Evolutionary conservation across 352 stramenopile genomes (phyloP).

Genomic region (Pythium inflatum): DNA sequence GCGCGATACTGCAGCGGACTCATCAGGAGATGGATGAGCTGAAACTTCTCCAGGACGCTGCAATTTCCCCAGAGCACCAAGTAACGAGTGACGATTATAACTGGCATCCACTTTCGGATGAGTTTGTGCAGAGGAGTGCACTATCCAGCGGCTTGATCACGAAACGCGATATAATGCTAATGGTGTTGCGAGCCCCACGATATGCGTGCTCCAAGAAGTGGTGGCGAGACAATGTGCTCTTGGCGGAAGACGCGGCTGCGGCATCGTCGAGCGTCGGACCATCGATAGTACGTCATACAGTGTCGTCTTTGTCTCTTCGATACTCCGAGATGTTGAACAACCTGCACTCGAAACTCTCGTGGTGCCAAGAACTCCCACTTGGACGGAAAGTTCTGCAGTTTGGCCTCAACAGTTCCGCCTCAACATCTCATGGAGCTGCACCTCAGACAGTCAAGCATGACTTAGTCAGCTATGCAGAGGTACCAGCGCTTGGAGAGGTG

Average conservation of each 20-base stretch:
- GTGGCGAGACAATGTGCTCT: slow-evolving; percentile 61
- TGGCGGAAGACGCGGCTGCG: slow-evolving; percentile 24
- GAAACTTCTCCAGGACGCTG: slow-evolving; percentile 15
- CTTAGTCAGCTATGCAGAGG: slow-evolving; percentile 70
- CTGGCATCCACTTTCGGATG: slow-evolving; percentile 77
- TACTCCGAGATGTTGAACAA: slow-evolving; percentile 73
- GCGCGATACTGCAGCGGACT: slow-evolving; percentile 42
- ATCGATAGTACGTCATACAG: slow-evolving; percentile 50
- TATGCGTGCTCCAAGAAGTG: slow-evolving; percentile 59
- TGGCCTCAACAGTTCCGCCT: slow-evolving; percentile 40
- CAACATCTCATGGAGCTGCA: slow-evolving; percentile 19
- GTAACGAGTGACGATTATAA: slow-evolving; percentile 53
- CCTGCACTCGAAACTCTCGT: slow-evolving; percentile 65
- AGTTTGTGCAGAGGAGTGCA: slow-evolving; percentile 80
- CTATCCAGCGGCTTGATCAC: slow-evolving; percentile 70
- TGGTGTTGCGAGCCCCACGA: slow-evolving; percentile 63
- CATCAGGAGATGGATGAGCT: slow-evolving; percentile 31
- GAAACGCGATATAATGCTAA: slow-evolving; percentile 75
- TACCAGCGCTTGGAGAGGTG: slow-evolving; percentile 60
- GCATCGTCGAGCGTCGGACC: not conserved
- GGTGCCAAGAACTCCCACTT: slow-evolving; percentile 38
- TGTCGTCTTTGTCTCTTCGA: slow-evolving; percentile 73
- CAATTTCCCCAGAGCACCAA: not conserved
- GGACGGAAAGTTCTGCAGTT: slow-evolving; percentile 70
- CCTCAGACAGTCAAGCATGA: slow-evolving; percentile 46